Evolutionary conservation across 164 flowering plant genomes (phyloP).

Genomic region (Malania oleifera): DNA sequence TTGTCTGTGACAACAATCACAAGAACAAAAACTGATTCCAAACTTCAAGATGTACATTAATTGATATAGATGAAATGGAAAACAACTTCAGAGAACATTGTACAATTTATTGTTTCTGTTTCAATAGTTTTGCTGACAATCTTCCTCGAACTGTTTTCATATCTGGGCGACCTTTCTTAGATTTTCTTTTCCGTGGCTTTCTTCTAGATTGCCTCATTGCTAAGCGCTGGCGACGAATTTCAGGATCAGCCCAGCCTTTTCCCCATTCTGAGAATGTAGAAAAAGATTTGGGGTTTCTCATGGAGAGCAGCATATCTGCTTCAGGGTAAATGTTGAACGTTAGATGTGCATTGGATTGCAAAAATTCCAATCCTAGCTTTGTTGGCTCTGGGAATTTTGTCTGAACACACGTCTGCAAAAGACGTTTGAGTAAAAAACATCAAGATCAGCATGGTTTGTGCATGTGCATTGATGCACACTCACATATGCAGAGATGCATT

Average conservation of each 20-base stretch:
- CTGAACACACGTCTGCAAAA: slow-evolving; percentile 51
- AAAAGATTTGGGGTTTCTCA: slow-evolving; percentile 22
- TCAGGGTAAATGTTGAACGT: slow-evolving; percentile 51
- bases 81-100: too few species aligned
- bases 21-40: too few species aligned
- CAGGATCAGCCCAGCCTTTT: slow-evolving; percentile 96
- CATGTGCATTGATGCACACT: neutral
- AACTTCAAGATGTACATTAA: too few species aligned
- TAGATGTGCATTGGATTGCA: slow-evolving; percentile 31
- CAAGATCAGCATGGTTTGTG: too few species aligned
- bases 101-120: slow-evolving; percentile 13
- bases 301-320: slow-evolving; percentile 79
- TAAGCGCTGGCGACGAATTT: slow-evolving; percentile 72
- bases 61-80: too few species aligned
- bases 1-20: too few species aligned
- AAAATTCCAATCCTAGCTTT: slow-evolving; percentile 41
- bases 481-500: neutral
- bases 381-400: slow-evolving; percentile 69
- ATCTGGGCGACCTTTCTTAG: slow-evolving; percentile 19
- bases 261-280: slow-evolving; percentile 78
- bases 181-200: slow-evolving; percentile 22
- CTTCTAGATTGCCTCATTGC: slow-evolving; percentile 25
- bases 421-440: neutral
- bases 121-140: slow-evolving; percentile 46
- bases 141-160: slow-evolving; percentile 53